These are phyloP conservation scores for Haematococcus sp. DNA, from an alignment of 139 green algal genomes.

Conservation along the genomic window DNA sequence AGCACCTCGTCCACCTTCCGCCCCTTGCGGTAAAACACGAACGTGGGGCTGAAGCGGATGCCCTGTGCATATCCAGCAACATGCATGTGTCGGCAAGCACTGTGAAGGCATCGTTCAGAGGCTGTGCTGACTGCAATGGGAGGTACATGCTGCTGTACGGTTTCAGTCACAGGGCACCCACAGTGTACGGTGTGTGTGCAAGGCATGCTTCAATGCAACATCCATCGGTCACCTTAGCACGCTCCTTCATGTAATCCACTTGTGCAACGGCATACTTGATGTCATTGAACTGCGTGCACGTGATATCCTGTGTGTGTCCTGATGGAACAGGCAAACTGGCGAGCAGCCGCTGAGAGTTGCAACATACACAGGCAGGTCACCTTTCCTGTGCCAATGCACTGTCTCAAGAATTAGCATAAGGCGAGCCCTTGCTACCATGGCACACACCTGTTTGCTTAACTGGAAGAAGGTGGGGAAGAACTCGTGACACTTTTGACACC, in stretches of 20 bases:
- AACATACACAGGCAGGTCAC: too few species aligned
- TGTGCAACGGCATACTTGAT: slow-evolving; percentile 71
- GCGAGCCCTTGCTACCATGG: too few species aligned
- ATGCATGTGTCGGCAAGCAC: neutral
- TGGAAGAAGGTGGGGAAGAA: slow-evolving; percentile 55
- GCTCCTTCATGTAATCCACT: slow-evolving; percentile 62
- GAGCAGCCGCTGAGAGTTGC: too few species aligned
- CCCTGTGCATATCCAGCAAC: slow-evolving; percentile 18
- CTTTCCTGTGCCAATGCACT: too few species aligned
- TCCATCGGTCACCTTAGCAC: slow-evolving; percentile 16
- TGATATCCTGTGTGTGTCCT: too few species aligned
- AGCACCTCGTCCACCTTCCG: slow-evolving; percentile 51
- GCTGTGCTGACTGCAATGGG: neutral
- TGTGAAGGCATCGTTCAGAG: neutral
- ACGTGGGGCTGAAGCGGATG: slow-evolving; percentile 69
- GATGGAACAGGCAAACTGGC: neutral
- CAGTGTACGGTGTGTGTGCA: neutral
- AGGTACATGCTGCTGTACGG: neutral
- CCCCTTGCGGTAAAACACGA: slow-evolving; percentile 57
- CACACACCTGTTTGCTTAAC: slow-evolving; percentile 49
- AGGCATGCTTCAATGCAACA: too few species aligned
- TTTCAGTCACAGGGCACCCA: neutral
- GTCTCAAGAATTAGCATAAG: too few species aligned
- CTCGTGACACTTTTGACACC: slow-evolving; percentile 57
- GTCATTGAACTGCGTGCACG: slow-evolving; percentile 39